These are phyloP conservation scores for Cucurbitaria berberidis DNA, from an alignment of 2,329 filamentous ascomycete genomes.

Conservation along the genomic window DNA sequence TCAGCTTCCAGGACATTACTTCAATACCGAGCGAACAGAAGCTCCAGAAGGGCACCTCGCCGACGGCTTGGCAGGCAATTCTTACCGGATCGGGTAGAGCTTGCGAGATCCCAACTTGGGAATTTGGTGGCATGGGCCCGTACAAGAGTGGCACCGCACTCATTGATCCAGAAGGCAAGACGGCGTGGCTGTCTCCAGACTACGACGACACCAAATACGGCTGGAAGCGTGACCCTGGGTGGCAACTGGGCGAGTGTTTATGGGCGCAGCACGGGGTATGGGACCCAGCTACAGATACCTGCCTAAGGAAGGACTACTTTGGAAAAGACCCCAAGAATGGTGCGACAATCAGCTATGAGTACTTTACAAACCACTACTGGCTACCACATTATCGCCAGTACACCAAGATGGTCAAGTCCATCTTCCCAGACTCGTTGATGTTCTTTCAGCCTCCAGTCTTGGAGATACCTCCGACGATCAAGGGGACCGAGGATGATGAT, in stretches of 20 bases:
- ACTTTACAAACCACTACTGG: constrained; percentile 91
- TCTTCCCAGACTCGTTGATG: constrained; percentile 83
- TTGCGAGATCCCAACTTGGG: constrained; percentile 89
- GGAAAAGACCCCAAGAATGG: constrained; percentile 76
- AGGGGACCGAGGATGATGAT: constrained; percentile 87
- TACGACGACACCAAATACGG: constrained; percentile 89
- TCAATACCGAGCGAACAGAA: constrained; percentile 85
- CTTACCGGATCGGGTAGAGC: constrained; percentile 89
- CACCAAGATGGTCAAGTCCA: constrained; percentile 71
- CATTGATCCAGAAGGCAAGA: constrained; percentile 85
- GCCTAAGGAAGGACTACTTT: constrained; percentile 89
- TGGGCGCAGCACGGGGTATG: constrained; percentile 98
- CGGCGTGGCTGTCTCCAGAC: constrained; percentile 80
- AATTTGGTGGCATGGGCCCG: constrained; percentile 90
- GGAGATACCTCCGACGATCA: constrained; percentile 87
- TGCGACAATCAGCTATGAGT: constrained; percentile 75
- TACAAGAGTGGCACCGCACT: constrained; percentile 84
- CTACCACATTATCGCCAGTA: constrained; percentile 84
- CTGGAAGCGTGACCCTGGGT: constrained; percentile 84
- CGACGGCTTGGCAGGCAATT: constrained; percentile 93
- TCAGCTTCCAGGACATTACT: constrained; percentile 82
- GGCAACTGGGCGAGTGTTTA: constrained; percentile 92
- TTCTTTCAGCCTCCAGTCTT: constrained; percentile 91
- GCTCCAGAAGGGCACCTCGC: constrained; percentile 88
- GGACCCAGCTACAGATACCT: constrained; percentile 78